Conservation (phyloP, 192 early-diverging fungal genomes). For the Oehlia diaphana region DNA sequence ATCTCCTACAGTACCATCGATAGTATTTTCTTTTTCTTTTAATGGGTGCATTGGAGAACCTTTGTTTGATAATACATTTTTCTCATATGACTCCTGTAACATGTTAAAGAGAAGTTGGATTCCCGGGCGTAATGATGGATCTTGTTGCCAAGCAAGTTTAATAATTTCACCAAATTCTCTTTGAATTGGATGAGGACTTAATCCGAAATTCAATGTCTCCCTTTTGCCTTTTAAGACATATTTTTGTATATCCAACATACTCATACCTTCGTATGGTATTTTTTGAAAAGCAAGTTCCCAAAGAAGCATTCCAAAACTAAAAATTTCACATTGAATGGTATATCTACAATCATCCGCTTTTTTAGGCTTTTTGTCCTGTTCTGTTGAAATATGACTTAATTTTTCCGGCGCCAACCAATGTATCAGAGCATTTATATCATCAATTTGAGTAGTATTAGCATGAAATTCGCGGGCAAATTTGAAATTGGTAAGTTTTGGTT, state of each 20-base stretch:
- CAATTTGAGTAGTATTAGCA: background rate
- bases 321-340: constrained; percentile 30
- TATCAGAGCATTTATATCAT: constrained; percentile 9
- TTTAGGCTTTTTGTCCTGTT: background rate
- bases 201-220: background rate
- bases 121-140: constrained; percentile 1
- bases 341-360: background rate
- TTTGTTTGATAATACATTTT: background rate
- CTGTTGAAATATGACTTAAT: background rate
- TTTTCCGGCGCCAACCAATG: constrained; percentile 29
- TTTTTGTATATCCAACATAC: background rate
- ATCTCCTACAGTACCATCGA: background rate
- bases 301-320: constrained; percentile 18
- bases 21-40: background rate
- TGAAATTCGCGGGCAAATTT: background rate
- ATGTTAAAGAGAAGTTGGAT: background rate
- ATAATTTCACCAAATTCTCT: background rate
- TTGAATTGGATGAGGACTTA: background rate
- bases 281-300: constrained; percentile 14
- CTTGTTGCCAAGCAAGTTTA: constrained; percentile 17
- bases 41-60: background rate
- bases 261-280: background rate
- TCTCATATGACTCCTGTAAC: background rate
- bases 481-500: constrained; percentile 22
- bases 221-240: constrained; percentile 4